phyloP scores from a whole-genome alignment of 2,329 filamentous ascomycete species.

The Epichloe aotearoae region DNA sequence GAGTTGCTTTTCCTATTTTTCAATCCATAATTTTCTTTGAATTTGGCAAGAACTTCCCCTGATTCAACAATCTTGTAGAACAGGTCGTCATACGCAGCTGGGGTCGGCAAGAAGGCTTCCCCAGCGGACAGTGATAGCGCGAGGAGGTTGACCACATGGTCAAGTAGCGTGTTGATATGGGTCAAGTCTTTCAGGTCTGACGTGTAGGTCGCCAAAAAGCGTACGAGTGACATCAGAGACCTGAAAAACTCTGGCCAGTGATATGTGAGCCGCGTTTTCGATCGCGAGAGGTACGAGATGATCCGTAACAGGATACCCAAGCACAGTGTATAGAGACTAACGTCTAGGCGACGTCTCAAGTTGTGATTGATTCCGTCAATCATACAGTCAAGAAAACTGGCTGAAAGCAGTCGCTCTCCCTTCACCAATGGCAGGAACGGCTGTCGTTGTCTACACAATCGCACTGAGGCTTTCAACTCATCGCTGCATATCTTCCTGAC shows the following conservation, averaged over 20 bases:
- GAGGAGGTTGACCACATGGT: constrained; percentile 67
- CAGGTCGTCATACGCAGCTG: constrained; percentile 82
- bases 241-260: constrained; percentile 97
- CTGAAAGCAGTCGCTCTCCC: constrained; percentile 59
- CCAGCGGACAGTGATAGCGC: constrained; percentile 75
- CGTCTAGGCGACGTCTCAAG: constrained; percentile 69
- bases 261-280: constrained; percentile 68
- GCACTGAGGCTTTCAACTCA: constrained; percentile 58
- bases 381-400: constrained; percentile 72
- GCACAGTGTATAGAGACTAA: constrained; percentile 69
- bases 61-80: constrained; percentile 98
- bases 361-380: constrained; percentile 93
- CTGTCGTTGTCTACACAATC: constrained; percentile 78
- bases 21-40: constrained; percentile 62
- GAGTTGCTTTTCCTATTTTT: constrained; percentile 48
- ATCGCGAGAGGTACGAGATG: constrained; percentile 71
- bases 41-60: constrained; percentile 73
- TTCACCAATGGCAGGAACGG: constrained; percentile 68
- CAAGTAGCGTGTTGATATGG: constrained; percentile 60
- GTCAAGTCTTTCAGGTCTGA: constrained; percentile 57
- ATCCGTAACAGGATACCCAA: constrained; percentile 72
- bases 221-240: constrained; percentile 71
- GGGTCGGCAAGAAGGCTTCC: constrained; percentile 80
- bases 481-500: constrained; percentile 77
- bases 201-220: constrained; percentile 81